phyloP scores from a whole-genome alignment of 208 protist species.

The Acanthamoeba culbertsoni region DNA sequence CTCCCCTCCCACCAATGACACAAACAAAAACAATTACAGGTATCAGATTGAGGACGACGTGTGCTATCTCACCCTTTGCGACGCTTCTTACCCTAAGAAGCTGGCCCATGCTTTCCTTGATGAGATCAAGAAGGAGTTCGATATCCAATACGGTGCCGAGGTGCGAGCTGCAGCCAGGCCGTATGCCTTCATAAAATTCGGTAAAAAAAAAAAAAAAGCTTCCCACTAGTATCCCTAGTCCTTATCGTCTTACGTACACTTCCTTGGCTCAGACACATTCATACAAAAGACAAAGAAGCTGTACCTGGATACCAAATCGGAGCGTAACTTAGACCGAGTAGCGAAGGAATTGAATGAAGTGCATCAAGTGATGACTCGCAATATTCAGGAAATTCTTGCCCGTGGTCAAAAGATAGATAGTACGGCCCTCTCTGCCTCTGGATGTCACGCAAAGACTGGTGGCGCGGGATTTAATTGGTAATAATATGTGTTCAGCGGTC shows the following conservation, averaged over 20 bases:
- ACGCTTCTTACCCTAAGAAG: slow-evolving; percentile 82
- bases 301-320: slow-evolving; percentile 81
- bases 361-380: slow-evolving; percentile 85
- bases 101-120: slow-evolving; percentile 78
- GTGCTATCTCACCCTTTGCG: slow-evolving; percentile 81
- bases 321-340: slow-evolving; percentile 79
- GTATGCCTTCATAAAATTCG: slow-evolving; percentile 82
- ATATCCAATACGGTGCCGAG: slow-evolving; percentile 70
- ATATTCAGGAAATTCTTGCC: slow-evolving; percentile 85
- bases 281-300: slow-evolving; percentile 83
- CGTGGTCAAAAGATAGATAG: slow-evolving; percentile 82
- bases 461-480: too few species aligned
- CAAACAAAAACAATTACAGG: not conserved
- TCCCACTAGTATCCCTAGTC: not conserved
- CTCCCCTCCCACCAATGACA: not conserved
- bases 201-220: slow-evolving; percentile 28
- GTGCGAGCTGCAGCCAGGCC: slow-evolving; percentile 76
- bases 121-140: slow-evolving; percentile 80
- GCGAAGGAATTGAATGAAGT: slow-evolving; percentile 82
- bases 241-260: not conserved
- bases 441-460: too few species aligned
- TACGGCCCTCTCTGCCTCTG: too few species aligned
- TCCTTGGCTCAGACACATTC: slow-evolving; percentile 78
- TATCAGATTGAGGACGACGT: slow-evolving; percentile 81
- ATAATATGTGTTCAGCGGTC: too few species aligned